Evolutionary conservation across 805 yeast species (phyloP).

Genomic region (Brettanomyces anomalus): DNA sequence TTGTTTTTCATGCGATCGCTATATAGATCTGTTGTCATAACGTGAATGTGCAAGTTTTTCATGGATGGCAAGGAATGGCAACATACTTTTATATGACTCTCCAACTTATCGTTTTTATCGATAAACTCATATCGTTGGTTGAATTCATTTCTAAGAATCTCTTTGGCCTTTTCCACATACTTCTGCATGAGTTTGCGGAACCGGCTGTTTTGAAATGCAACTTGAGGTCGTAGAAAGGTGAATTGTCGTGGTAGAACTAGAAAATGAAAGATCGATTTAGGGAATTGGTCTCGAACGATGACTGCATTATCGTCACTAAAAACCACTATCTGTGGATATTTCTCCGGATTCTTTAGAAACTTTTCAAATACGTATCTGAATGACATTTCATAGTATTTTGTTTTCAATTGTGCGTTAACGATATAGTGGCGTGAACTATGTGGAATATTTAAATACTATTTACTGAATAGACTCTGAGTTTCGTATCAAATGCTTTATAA

Average conservation of each 20-base stretch:
- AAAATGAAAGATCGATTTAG: slow-evolving; percentile 54
- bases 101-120: slow-evolving; percentile 12
- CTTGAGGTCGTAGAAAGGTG: slow-evolving; percentile 42
- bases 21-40: slow-evolving; percentile 55
- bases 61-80: slow-evolving; percentile 67
- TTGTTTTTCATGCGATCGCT: slow-evolving; percentile 48
- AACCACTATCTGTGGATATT: slow-evolving; percentile 28
- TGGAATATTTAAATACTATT: too few species aligned
- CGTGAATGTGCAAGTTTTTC: slow-evolving; percentile 64
- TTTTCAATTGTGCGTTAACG: too few species aligned
- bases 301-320: slow-evolving; percentile 43
- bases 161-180: slow-evolving; percentile 31
- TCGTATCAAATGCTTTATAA: too few species aligned
- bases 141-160: slow-evolving; percentile 11
- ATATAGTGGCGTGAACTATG: too few species aligned
- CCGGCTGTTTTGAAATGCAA: slow-evolving; percentile 32
- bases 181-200: slow-evolving; percentile 20
- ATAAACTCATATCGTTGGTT: slow-evolving; percentile 5
- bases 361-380: slow-evolving; percentile 38
- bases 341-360: slow-evolving; percentile 41
- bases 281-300: slow-evolving; percentile 51
- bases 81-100: slow-evolving; percentile 40
- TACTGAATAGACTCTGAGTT: too few species aligned
- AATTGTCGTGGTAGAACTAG: slow-evolving; percentile 48
- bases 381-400: too few species aligned